These are phyloP conservation scores for Lablab purpureus DNA, from an alignment of 306 rosid species.

Conservation along the genomic window DNA sequence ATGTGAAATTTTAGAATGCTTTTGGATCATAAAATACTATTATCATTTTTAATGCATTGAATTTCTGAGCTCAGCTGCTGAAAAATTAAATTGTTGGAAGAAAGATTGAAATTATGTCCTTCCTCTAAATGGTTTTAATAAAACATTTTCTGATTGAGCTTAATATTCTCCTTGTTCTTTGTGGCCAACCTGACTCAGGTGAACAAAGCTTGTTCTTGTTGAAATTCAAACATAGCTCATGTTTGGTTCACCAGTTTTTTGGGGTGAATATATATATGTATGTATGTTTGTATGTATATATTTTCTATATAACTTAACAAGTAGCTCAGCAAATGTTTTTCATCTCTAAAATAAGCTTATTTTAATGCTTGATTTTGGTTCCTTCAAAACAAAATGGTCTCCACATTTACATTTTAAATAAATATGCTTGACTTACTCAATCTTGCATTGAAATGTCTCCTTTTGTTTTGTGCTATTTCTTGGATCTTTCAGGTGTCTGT, in stretches of 20 bases:
- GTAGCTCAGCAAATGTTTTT: not conserved
- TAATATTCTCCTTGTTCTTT: conserved; percentile 2
- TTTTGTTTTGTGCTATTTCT: conserved; percentile 28
- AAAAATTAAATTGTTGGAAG: not conserved
- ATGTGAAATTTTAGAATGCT: not conserved
- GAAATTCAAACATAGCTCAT: conserved; percentile 22
- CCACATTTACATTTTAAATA: conserved; percentile 9
- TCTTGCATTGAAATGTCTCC: conserved; percentile 5
- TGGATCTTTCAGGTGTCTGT: conserved; percentile 80
- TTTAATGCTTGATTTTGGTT: conserved; percentile 20
- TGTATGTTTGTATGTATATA: no score
- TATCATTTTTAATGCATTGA: not conserved
- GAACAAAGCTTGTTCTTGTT: not conserved
- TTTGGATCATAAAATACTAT: conserved; percentile 15
- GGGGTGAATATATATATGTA: not conserved
- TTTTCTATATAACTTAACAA: no score
- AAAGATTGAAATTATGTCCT: conserved; percentile 16
- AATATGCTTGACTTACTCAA: not conserved
- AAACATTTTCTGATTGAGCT: conserved; percentile 11
- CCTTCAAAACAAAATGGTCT: not conserved
- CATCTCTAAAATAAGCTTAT: not conserved
- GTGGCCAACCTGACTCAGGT: not conserved
- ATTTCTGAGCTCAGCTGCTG: conserved; percentile 14
- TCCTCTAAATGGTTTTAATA: conserved; percentile 2
- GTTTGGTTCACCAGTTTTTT: not conserved